Evolutionary conservation across 2,329 filamentous ascomycete genomes (phyloP), one percentile per base, ranked within the genome.

Genomic region (Pseudocercospora ulei): DNA sequence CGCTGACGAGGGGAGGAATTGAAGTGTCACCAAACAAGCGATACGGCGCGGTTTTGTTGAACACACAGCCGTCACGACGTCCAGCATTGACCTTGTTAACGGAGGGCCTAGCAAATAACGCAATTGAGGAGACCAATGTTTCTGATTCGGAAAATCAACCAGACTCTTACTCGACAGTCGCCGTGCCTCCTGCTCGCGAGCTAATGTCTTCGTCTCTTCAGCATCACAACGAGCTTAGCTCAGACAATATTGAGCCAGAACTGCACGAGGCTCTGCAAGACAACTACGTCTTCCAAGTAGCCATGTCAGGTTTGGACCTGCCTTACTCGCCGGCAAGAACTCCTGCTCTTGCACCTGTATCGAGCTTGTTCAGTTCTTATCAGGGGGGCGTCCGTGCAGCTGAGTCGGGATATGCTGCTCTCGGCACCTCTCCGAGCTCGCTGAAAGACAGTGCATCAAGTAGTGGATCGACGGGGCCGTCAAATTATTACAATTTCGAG

Each of bases 211-310:
- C 17, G 11, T 13, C 17, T 7, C 19, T 18, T 17, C 28, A 7
- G 5, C 13, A 33, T 19, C 11, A 17, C 17, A 33, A 33, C 4
- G 30, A 33, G 30, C 25, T 35, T n/a, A 43, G 41, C 26, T 46
- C 40, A 13, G 41, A 44, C 40, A 47, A 38, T 28, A 37, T 46
- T 12, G 43, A 46, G 12, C 13, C 34, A 7, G 47, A 41, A 8
- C 33, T 50, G 30, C 28, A 48, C 16, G 34, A 46, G 20, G 46
- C 37, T 5, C 38, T 49, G 5, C 35, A 42, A 13, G 38, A 45
- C 18, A 36, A 47, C 34, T 47, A 47, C 41, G 43, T 37, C 9
- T 46, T 48, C 20, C 46, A 51, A 25, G 35, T 34, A 11, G 43
- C 46, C 3, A 39, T 50, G 27, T 39, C 38, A 8, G 46, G 41